Percentiles rank a stretch among this genome's conserved stretches.
phyloP scores from a whole-genome alignment of 805 yeast species.

The Metschnikowia henanensis region DNA sequence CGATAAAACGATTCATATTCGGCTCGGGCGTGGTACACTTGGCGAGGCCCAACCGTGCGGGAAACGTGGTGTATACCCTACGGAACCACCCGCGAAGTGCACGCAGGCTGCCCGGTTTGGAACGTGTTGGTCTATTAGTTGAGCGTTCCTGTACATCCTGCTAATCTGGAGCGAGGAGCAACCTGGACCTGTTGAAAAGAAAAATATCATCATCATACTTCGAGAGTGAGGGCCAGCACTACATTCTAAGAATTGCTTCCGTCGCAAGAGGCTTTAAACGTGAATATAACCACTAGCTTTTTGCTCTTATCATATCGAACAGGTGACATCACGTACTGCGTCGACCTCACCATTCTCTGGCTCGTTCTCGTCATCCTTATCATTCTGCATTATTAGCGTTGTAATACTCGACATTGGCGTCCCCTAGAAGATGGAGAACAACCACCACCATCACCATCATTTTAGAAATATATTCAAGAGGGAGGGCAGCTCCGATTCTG shows the following conservation, averaged over 20 bases:
- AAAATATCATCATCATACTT: neutral
- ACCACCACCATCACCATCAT: slow-evolving; percentile 17
- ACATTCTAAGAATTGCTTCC: no score
- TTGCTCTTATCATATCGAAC: no score
- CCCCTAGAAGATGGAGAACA: slow-evolving; percentile 1
- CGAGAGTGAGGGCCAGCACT: no score
- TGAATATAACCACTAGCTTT: no score
- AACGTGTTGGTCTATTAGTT: neutral
- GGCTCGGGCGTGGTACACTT: no score
- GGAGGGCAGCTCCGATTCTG: slow-evolving; percentile 17
- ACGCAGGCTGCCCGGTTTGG: neutral
- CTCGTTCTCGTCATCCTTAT: neutral
- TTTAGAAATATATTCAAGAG: slow-evolving; percentile 24
- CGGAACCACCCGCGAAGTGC: slow-evolving; percentile 1
- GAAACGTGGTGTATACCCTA: no score
- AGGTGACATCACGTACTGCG: neutral
- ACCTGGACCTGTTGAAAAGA: slow-evolving; percentile 8
- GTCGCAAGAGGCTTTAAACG: no score
- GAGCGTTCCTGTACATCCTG: slow-evolving; percentile 3
- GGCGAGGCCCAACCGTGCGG: no score
- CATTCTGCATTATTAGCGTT: neutral
- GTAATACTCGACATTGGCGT: no score
- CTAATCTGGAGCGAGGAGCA: slow-evolving; percentile 2
- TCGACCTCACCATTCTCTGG: neutral
- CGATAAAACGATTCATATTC: no score